phyloP scores from a whole-genome alignment of 2,329 filamentous ascomycete genomes.

The Diplodia corticola region DNA sequence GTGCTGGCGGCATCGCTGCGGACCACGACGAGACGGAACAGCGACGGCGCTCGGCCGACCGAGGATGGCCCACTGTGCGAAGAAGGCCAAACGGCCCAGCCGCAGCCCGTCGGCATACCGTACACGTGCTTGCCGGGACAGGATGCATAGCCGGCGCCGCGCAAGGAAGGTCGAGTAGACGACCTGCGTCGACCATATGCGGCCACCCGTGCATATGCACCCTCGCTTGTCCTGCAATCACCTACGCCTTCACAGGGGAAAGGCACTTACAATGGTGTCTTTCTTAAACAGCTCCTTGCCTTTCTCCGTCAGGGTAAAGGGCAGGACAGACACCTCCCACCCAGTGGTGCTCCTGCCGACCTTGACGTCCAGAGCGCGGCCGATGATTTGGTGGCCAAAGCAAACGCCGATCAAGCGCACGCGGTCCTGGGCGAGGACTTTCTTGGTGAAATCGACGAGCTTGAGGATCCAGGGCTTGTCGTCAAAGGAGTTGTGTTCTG shows the following conservation, averaged over 20 bases:
- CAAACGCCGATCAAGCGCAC: conserved; percentile 78
- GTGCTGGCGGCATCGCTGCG: too few species aligned
- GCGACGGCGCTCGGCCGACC: not conserved
- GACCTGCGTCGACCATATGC: not conserved
- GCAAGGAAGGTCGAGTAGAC: conserved; percentile 16
- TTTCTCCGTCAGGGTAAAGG: conserved; percentile 65
- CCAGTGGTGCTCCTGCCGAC: conserved; percentile 68
- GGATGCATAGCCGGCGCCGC: not conserved
- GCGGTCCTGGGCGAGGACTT: conserved; percentile 60
- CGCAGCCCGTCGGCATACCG: not conserved
- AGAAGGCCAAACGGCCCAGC: not conserved
- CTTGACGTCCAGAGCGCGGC: conserved; percentile 66
- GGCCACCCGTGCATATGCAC: not conserved
- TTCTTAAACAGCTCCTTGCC: conserved; percentile 72
- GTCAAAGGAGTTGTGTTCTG: conserved; percentile 72
- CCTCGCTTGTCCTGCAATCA: not conserved
- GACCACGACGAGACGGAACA: not conserved
- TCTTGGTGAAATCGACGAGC: conserved; percentile 67
- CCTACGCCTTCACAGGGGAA: not conserved
- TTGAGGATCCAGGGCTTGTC: conserved; percentile 73
- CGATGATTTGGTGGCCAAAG: conserved; percentile 86
- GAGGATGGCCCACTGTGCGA: too few species aligned
- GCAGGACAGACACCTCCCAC: conserved; percentile 79
- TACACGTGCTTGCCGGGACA: not conserved
- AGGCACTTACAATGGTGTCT: conserved; percentile 57